Evolutionary conservation across 1,284 basidiomycete genomes (phyloP).

Genomic region (Golubevia pallescens): DNA sequence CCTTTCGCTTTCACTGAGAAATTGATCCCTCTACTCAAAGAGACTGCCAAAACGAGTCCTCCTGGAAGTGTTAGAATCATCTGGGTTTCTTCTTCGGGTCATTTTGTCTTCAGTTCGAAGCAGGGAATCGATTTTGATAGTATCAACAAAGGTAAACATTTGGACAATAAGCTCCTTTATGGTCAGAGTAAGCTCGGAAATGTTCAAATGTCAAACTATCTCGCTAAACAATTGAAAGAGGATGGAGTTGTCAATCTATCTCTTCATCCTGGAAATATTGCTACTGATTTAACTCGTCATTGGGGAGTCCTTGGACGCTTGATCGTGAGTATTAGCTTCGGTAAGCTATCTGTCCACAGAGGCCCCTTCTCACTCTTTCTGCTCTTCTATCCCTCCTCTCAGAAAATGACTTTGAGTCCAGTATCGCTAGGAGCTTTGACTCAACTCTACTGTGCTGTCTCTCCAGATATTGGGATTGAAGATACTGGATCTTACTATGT

Average conservation of each 20-base stretch:
- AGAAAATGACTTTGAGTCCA: too few relatives aligned
- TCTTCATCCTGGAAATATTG: conserved; percentile 30
- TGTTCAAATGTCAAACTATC: conserved; percentile 37
- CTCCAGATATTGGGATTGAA: conserved; percentile 20
- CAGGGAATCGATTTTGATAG: conserved; percentile 14
- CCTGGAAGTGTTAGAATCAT: conserved; percentile 33
- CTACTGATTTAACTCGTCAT: conserved; percentile 13
- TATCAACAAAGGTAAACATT: conserved; percentile 19
- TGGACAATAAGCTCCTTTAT: too few relatives aligned
- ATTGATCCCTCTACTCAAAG: conserved; percentile 20
- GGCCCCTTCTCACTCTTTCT: too few relatives aligned
- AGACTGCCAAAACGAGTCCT: not conserved
- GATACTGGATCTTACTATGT: too few relatives aligned
- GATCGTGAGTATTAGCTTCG: too few relatives aligned
- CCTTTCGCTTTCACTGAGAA: conserved; percentile 40
- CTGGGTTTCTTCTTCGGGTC: conserved; percentile 33
- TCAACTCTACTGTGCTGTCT: conserved; percentile 34
- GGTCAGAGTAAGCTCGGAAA: conserved; percentile 16
- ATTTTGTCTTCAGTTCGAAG: not conserved
- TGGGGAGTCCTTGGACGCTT: too few relatives aligned
- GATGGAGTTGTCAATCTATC: conserved; percentile 25
- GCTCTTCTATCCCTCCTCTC: too few relatives aligned
- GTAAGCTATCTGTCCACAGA: too few relatives aligned
- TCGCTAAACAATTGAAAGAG: conserved; percentile 13
- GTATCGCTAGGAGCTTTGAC: conserved; percentile 25